phyloP scores from a whole-genome alignment of 2,329 filamentous ascomycete genomes.

The Sporothrix brunneoviolacea region DNA sequence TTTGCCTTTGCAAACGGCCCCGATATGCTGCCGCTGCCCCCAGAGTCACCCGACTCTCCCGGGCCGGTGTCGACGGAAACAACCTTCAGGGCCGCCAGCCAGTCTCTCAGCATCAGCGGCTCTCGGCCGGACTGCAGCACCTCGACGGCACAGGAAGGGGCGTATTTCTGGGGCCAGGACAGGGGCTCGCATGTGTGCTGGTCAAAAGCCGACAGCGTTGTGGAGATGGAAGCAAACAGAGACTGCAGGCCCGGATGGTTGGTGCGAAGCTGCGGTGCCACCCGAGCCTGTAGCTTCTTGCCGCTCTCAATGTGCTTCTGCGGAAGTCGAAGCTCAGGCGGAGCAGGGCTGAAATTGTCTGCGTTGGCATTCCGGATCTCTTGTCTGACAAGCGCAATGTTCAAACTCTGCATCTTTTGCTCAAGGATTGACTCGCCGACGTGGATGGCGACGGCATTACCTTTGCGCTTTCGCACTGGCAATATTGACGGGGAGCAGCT shows the following conservation, averaged over 20 bases:
- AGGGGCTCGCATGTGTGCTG: slow-evolving; percentile 64
- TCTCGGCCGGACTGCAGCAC: slow-evolving; percentile 72
- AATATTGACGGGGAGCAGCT: not conserved
- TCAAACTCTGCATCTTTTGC: slow-evolving; percentile 30
- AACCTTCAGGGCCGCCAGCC: slow-evolving; percentile 72
- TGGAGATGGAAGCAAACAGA: slow-evolving; percentile 54
- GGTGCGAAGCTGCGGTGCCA: slow-evolving; percentile 40
- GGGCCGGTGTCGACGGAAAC: slow-evolving; percentile 63
- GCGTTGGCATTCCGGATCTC: slow-evolving; percentile 30
- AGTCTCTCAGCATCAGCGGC: slow-evolving; percentile 64
- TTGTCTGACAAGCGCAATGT: slow-evolving; percentile 29
- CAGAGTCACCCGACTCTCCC: slow-evolving; percentile 27
- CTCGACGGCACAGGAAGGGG: slow-evolving; percentile 59
- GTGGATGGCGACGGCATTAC: slow-evolving; percentile 35
- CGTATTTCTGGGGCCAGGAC: slow-evolving; percentile 80
- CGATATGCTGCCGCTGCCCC: slow-evolving; percentile 25
- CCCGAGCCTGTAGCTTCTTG: slow-evolving; percentile 41
- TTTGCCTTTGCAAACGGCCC: slow-evolving; percentile 22
- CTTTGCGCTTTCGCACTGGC: slow-evolving; percentile 43
- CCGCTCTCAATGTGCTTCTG: slow-evolving; percentile 53
- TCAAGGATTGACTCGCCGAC: slow-evolving; percentile 38
- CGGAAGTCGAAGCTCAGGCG: slow-evolving; percentile 47
- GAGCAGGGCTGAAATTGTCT: slow-evolving; percentile 38
- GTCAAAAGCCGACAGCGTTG: slow-evolving; percentile 72
- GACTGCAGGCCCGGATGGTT: slow-evolving; percentile 6